phyloP scores from a whole-genome alignment of 441 rosid species.

The Hypseocharis bilobata region DNA sequence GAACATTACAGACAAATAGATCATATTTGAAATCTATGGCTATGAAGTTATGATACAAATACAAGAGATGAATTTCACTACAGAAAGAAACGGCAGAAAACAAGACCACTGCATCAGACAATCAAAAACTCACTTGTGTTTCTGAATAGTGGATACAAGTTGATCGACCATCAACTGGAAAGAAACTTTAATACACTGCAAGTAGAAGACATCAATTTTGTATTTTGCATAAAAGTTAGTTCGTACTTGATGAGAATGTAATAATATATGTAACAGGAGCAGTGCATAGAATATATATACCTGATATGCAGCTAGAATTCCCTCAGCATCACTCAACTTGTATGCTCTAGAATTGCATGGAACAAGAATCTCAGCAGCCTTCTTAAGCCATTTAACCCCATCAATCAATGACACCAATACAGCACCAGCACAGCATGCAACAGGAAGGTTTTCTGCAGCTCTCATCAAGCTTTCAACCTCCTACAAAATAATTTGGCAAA shows the following conservation, averaged over 20 bases:
- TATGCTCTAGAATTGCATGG: constrained; percentile 31
- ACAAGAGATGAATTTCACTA: constrained; percentile 5
- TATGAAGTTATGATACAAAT: background rate
- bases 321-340: constrained; percentile 47
- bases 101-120: background rate
- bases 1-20: no score
- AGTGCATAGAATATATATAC: constrained; percentile 21
- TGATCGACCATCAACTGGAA: constrained; percentile 38
- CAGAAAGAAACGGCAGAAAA: constrained; percentile 1
- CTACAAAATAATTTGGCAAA: constrained; percentile 28
- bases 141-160: constrained; percentile 36
- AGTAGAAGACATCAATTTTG: constrained; percentile 2
- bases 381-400: constrained; percentile 52
- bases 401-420: constrained; percentile 33
- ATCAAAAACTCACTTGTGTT: constrained; percentile 45
- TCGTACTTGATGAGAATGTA: background rate
- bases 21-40: no score
- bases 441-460: constrained; percentile 29
- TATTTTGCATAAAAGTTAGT: constrained; percentile 5
- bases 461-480: constrained; percentile 47
- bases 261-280: background rate
- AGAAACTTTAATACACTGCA: constrained; percentile 37
- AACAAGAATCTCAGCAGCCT: constrained; percentile 36
- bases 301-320: constrained; percentile 41
- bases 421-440: constrained; percentile 22